A percentile compares a stretch with the other conserved stretches of the same genome.
Conservation (phyloP, 352 stramenopile genomes). For the Globisporangium camurandrum region DNA sequence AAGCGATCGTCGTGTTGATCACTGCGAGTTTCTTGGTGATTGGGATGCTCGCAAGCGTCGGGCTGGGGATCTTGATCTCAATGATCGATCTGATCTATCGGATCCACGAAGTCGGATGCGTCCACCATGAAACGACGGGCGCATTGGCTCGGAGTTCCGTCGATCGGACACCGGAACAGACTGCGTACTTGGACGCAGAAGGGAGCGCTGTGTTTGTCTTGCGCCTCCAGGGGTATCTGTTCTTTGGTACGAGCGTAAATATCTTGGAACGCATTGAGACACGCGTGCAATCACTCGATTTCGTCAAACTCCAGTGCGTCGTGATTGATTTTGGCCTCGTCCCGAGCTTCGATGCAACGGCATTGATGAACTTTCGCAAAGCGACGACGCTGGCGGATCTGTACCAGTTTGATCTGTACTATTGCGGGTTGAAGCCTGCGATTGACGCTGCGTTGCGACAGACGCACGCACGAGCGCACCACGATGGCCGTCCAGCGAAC, state of each 20-base stretch:
- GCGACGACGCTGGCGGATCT: slow-evolving; percentile 44
- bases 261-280: slow-evolving; percentile 72
- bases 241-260: slow-evolving; percentile 78
- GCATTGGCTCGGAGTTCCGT: slow-evolving; percentile 55
- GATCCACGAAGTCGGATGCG: slow-evolving; percentile 70
- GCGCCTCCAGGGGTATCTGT: slow-evolving; percentile 71
- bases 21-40: slow-evolving; percentile 63
- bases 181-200: slow-evolving; percentile 38
- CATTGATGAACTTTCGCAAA: slow-evolving; percentile 72
- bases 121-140: slow-evolving; percentile 69
- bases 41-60: slow-evolving; percentile 67
- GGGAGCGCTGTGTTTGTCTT: slow-evolving; percentile 63
- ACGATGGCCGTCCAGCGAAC: too few species aligned
- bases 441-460: slow-evolving; percentile 39
- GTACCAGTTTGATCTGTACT: slow-evolving; percentile 76
- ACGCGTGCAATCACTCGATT: slow-evolving; percentile 50
- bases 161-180: slow-evolving; percentile 56
- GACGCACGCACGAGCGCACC: too few species aligned
- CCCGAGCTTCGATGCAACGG: slow-evolving; percentile 67
- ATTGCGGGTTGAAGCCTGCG: slow-evolving; percentile 49
- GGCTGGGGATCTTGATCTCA: slow-evolving; percentile 68
- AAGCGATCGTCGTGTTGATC: slow-evolving; percentile 55
- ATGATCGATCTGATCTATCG: slow-evolving; percentile 76
- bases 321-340: slow-evolving; percentile 80
- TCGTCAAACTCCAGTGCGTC: slow-evolving; percentile 47